A percentile compares a stretch with the other conserved stretches of the same genome.
Conservation (phyloP, 1,139 yeast genomes). For the Candida albicans region DNA sequence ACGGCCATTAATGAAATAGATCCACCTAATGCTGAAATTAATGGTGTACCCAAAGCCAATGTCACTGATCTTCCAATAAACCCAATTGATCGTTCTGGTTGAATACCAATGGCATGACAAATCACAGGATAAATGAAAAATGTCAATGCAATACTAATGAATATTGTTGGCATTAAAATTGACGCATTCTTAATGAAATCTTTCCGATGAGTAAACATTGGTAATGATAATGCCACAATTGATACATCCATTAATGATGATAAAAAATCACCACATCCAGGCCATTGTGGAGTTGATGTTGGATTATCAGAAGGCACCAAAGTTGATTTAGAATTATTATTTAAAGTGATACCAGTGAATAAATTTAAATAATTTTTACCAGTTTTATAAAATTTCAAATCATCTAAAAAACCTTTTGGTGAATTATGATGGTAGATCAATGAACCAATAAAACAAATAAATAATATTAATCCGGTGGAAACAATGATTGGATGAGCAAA, state of each 20-base stretch:
- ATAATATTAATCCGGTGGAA: constrained; percentile 60
- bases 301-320: constrained; percentile 18
- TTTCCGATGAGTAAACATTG: constrained; percentile 71
- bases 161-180: constrained; percentile 58
- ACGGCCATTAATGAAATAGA: constrained; percentile 75
- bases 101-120: constrained; percentile 64
- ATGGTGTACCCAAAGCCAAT: constrained; percentile 75
- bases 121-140: constrained; percentile 71
- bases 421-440: constrained; percentile 43
- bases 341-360: constrained; percentile 41
- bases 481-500: constrained; percentile 71
- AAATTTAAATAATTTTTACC: constrained; percentile 65
- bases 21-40: constrained; percentile 64
- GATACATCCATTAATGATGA: constrained; percentile 72
- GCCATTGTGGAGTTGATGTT: constrained; percentile 51
- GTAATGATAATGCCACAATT: constrained; percentile 71
- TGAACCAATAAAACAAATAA: constrained; percentile 62
- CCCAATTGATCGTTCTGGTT: constrained; percentile 61
- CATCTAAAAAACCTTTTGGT: constrained; percentile 48
- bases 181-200: constrained; percentile 63
- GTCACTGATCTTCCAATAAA: constrained; percentile 83
- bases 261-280: constrained; percentile 81
- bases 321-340: constrained; percentile 28
- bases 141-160: constrained; percentile 56
- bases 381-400: constrained; percentile 60